Percentiles rank a stretch among this genome's conserved stretches.
Conservation (phyloP, 345 rosid species). For the Arabis alpina region DNA sequence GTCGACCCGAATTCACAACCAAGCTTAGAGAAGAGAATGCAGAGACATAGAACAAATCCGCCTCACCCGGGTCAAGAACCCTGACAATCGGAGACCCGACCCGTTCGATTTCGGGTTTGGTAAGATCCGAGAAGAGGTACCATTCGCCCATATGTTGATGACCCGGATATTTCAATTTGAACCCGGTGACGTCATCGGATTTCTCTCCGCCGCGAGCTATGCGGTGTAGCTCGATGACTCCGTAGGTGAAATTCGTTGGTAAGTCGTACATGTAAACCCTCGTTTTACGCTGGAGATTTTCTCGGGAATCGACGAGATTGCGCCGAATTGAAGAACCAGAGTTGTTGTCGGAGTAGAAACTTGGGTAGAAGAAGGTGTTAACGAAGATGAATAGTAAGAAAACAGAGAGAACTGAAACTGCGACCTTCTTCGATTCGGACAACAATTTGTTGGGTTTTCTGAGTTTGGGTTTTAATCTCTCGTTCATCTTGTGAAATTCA, state of each 20-base stretch:
- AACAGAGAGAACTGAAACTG: constrained; percentile 49
- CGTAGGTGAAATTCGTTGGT: constrained; percentile 71
- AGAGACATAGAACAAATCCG: constrained; percentile 79
- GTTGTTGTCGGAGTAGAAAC: constrained; percentile 34
- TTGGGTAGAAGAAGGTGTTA: constrained; percentile 56
- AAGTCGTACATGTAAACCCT: constrained; percentile 76
- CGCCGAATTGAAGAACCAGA: not conserved
- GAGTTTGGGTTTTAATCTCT: constrained; percentile 25
- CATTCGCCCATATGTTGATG: constrained; percentile 98
- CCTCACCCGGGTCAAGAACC: constrained; percentile 69
- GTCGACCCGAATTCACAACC: constrained; percentile 56
- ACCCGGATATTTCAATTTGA: constrained; percentile 75
- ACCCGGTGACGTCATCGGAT: constrained; percentile 44
- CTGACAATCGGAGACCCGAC: constrained; percentile 60
- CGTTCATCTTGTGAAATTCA: constrained; percentile 11
- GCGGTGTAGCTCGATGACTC: constrained; percentile 68
- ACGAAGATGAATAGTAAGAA: constrained; percentile 58
- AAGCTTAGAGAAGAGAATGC: constrained; percentile 77
- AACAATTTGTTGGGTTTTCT: constrained; percentile 36
- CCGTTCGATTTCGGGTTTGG: constrained; percentile 57
- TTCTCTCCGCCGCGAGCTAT: constrained; percentile 63
- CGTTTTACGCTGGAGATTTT: constrained; percentile 33
- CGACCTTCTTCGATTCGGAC: constrained; percentile 52
- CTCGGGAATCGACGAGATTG: constrained; percentile 11
- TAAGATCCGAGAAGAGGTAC: constrained; percentile 71